Conservation (phyloP, 1,284 basidiomycete species). For the Heterobasidion parviporum region DNA sequence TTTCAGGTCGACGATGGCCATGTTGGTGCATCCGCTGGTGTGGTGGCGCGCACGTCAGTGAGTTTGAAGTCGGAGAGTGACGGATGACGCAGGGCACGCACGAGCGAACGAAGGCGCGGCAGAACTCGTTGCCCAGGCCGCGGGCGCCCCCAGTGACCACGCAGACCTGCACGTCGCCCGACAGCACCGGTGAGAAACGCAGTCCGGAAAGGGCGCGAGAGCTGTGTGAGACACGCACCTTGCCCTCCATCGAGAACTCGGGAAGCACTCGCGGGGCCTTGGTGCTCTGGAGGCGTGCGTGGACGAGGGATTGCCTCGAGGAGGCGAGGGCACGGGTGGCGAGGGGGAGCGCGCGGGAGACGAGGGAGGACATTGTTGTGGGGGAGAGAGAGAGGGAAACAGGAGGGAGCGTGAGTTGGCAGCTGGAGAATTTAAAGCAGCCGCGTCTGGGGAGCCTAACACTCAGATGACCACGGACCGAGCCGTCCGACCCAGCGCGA, state of each 20-base stretch:
- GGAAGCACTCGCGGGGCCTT: constrained; percentile 35
- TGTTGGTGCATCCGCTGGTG: constrained; percentile 66
- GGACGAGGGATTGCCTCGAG: constrained; percentile 2
- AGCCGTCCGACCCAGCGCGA: background rate
- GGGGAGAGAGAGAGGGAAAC: background rate
- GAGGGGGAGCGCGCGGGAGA: constrained; percentile 18
- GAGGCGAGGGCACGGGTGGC: constrained; percentile 12
- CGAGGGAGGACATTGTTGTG: constrained; percentile 8
- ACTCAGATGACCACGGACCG: background rate
- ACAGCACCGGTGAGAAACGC: background rate
- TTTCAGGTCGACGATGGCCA: constrained; percentile 84
- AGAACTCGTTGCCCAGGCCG: constrained; percentile 86
- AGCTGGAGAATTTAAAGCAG: background rate
- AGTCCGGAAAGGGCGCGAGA: background rate
- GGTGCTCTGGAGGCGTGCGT: constrained; percentile 17
- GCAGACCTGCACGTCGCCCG: constrained; percentile 54
- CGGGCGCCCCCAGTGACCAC: constrained; percentile 92
- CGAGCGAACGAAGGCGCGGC: constrained; percentile 83
- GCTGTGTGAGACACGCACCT: constrained; percentile 31
- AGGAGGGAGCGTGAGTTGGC: background rate
- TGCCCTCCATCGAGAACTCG: constrained; percentile 61
- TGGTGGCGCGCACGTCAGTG: background rate
- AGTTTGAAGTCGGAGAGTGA: background rate
- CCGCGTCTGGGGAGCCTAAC: background rate
- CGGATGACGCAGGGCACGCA: constrained; percentile 28